Conservation (phyloP, 2,329 filamentous ascomycete species). For the Fusarium begoniae region DNA sequence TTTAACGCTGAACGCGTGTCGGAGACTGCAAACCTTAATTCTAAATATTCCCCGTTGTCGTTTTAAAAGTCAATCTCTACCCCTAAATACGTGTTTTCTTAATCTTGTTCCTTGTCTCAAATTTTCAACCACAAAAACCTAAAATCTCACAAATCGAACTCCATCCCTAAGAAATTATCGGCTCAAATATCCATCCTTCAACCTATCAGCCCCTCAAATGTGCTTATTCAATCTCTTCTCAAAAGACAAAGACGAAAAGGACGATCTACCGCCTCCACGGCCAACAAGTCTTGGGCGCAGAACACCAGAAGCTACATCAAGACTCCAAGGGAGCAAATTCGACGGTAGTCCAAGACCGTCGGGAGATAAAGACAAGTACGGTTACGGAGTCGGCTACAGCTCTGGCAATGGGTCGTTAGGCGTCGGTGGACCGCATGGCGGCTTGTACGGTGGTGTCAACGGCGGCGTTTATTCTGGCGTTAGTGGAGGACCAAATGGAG, state of each 20-base stretch:
- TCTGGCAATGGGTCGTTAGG: constrained; percentile 14
- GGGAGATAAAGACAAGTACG: neutral
- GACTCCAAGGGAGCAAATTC: constrained; percentile 20
- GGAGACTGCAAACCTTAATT: neutral
- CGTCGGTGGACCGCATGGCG: constrained; percentile 4
- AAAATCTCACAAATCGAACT: neutral
- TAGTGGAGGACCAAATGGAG: constrained; percentile 15
- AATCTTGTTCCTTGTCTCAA: neutral
- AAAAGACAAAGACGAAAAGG: constrained; percentile 5
- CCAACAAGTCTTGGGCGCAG: constrained; percentile 16
- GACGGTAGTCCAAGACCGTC: constrained; percentile 14
- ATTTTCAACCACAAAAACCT: neutral
- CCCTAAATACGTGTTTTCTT: neutral
- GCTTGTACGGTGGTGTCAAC: constrained; percentile 25
- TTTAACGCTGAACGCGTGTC: constrained; percentile 10
- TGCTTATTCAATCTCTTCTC: constrained; percentile 31
- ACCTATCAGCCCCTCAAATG: neutral
- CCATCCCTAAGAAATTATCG: accelerated
- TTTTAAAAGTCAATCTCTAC: neutral
- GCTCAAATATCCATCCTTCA: neutral
- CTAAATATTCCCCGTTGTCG: neutral
- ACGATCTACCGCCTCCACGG: constrained; percentile 5
- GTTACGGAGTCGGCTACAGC: constrained; percentile 3
- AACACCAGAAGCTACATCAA: constrained; percentile 25
- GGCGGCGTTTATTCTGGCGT: constrained; percentile 23